Conservation (phyloP, 306 rosid species). For the Fagus crenata region DNA sequence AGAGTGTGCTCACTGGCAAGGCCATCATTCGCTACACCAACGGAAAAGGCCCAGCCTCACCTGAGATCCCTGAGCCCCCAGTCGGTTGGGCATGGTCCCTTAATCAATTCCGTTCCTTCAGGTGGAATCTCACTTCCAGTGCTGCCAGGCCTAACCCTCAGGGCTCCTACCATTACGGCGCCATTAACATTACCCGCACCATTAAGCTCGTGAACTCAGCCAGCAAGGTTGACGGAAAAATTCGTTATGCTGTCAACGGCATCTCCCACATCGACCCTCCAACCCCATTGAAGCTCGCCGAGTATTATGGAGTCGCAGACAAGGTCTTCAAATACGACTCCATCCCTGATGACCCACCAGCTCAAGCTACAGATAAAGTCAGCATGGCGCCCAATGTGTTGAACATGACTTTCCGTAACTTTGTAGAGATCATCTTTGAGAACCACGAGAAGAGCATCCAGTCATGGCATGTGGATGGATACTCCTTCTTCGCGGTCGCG, state of each 20-base stretch:
- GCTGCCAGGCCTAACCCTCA: slow-evolving; percentile 99
- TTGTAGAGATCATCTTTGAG: slow-evolving; percentile 74
- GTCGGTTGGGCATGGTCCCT: slow-evolving; percentile 94
- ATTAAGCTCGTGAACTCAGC: slow-evolving; percentile 54
- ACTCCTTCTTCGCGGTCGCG: slow-evolving; percentile 69
- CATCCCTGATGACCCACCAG: slow-evolving; percentile 34
- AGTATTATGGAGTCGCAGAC: slow-evolving; percentile 40
- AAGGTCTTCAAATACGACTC: slow-evolving; percentile 55
- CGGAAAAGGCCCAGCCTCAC: slow-evolving; percentile 57
- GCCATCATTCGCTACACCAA: slow-evolving; percentile 51
- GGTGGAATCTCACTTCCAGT: slow-evolving; percentile 84
- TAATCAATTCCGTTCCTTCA: slow-evolving; percentile 74
- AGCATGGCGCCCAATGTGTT: slow-evolving; percentile 42
- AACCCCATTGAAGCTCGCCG: slow-evolving; percentile 83
- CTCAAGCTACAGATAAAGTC: neutral
- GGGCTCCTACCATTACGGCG: slow-evolving; percentile 80
- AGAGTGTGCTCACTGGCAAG: slow-evolving; percentile 38
- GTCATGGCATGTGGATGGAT: slow-evolving; percentile 64
- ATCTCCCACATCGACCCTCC: slow-evolving; percentile 54
- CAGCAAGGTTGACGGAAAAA: slow-evolving; percentile 44
- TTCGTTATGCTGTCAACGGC: slow-evolving; percentile 72
- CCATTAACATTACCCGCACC: slow-evolving; percentile 69
- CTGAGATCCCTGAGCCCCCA: slow-evolving; percentile 55
- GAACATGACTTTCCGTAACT: slow-evolving; percentile 39
- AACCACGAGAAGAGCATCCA: slow-evolving; percentile 73